phyloP scores from a whole-genome alignment of 2,329 filamentous ascomycete species.

The Colletotrichum kahawae region DNA sequence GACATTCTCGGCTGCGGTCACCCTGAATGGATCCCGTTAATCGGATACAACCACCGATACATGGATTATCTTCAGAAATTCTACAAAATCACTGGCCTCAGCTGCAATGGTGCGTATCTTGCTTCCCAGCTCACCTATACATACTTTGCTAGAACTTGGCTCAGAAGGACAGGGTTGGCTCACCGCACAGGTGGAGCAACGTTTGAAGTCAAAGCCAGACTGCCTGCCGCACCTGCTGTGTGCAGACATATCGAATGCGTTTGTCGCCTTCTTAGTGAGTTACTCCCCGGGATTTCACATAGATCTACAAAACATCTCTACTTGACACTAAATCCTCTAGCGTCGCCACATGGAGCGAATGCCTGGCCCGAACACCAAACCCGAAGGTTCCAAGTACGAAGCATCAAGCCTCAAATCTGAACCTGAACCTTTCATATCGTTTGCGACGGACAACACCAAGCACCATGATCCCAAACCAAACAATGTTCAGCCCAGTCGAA shows the following conservation, averaged over 20 bases:
- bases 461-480: not conserved
- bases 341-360: not conserved
- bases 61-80: not conserved
- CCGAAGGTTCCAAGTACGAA: not conserved
- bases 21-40: not conserved
- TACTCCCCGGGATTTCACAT: not conserved
- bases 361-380: not conserved
- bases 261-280: not conserved
- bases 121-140: rapidly evolving
- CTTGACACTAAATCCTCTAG: not conserved
- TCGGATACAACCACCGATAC: not conserved
- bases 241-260: not conserved
- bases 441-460: not conserved
- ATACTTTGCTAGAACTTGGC: not conserved
- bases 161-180: not conserved
- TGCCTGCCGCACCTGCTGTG: not conserved
- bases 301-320: not conserved
- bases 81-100: not conserved
- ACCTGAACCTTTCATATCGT: not conserved
- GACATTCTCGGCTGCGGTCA: not conserved
- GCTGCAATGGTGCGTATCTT: not conserved
- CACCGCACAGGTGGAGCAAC: not conserved
- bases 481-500: not conserved
- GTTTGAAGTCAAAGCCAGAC: not conserved
- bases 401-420: not conserved